Conservation (phyloP, 768 basidiomycete species). For the Clitopilus hobsonii region DNA sequence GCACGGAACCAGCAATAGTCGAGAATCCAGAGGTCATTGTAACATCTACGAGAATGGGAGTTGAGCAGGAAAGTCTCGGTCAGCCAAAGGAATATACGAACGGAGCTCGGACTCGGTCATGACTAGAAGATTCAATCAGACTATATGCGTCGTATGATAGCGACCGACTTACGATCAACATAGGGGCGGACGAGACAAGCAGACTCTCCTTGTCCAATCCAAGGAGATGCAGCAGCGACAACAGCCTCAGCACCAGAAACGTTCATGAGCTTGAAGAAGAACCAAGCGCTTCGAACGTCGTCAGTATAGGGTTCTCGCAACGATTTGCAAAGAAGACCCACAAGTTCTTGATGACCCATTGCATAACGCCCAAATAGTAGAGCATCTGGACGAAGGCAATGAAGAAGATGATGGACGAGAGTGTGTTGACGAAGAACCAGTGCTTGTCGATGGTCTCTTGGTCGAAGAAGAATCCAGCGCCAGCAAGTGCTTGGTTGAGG, state of each 20-base stretch:
- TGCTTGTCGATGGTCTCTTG: slow-evolving; percentile 55
- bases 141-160: slow-evolving; percentile 3
- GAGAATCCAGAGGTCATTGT: slow-evolving; percentile 93
- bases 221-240: slow-evolving; percentile 90
- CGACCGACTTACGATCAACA: slow-evolving; percentile 47
- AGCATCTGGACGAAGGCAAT: slow-evolving; percentile 90
- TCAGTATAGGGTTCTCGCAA: neutral
- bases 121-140: slow-evolving; percentile 21
- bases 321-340: slow-evolving; percentile 26
- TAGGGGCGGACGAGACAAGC: slow-evolving; percentile 84
- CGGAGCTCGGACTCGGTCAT: slow-evolving; percentile 88
- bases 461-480: slow-evolving; percentile 83
- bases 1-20: slow-evolving; percentile 88
- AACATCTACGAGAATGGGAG: slow-evolving; percentile 40
- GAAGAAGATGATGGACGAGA: slow-evolving; percentile 87
- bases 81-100: slow-evolving; percentile 13
- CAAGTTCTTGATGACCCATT: slow-evolving; percentile 89
- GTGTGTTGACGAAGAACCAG: slow-evolving; percentile 84
- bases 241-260: slow-evolving; percentile 95
- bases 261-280: slow-evolving; percentile 90
- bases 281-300: slow-evolving; percentile 59
- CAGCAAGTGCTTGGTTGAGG: slow-evolving; percentile 59
- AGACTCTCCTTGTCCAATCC: slow-evolving; percentile 86
- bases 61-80: neutral
- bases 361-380: slow-evolving; percentile 89